phyloP scores from a whole-genome alignment of 2,329 filamentous ascomycete genomes.

The Epichloe hybrida region DNA sequence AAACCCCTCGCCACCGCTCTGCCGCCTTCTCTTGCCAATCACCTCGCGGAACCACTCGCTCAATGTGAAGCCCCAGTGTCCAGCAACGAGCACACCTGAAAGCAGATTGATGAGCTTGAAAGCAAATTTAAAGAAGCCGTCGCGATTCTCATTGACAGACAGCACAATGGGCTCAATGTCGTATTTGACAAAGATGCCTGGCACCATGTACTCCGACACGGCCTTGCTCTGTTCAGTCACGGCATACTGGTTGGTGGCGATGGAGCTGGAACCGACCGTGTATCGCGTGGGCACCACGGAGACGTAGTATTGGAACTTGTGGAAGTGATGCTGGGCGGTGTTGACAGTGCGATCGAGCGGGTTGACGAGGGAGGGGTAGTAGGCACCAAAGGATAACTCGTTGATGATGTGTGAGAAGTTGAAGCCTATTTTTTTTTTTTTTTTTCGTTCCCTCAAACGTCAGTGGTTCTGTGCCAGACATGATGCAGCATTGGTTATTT shows the following conservation, averaged over 20 bases:
- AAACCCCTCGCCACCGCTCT: slow-evolving; percentile 32
- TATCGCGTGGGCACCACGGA: slow-evolving; percentile 92
- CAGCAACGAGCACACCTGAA: slow-evolving; percentile 80
- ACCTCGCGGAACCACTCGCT: slow-evolving; percentile 57
- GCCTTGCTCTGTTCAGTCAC: slow-evolving; percentile 75
- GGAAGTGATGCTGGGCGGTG: slow-evolving; percentile 61
- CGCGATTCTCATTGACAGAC: slow-evolving; percentile 69
- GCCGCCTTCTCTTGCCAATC: slow-evolving; percentile 33
- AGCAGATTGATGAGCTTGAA: slow-evolving; percentile 84
- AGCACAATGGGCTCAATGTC: slow-evolving; percentile 94
- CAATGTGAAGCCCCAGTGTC: slow-evolving; percentile 84
- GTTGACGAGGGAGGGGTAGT: slow-evolving; percentile 86
- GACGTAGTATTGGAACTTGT: slow-evolving; percentile 97
- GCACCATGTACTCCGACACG: slow-evolving; percentile 57
- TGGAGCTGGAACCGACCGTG: slow-evolving; percentile 51
- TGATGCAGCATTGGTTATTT: no score
- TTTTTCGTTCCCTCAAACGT: neutral
- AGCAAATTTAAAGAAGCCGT: slow-evolving; percentile 58
- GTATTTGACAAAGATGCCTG: slow-evolving; percentile 96
- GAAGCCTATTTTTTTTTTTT: slow-evolving; percentile 45
- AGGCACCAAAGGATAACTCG: slow-evolving; percentile 93
- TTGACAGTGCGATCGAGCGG: slow-evolving; percentile 87
- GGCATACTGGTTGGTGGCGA: slow-evolving; percentile 95
- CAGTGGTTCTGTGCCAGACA: neutral
- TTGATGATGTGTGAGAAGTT: slow-evolving; percentile 97